Evolutionary conservation across 1,284 basidiomycete species (phyloP), one percentile per base, ranked within the genome.

Genomic region (Wallemia ichthyophaga): DNA sequence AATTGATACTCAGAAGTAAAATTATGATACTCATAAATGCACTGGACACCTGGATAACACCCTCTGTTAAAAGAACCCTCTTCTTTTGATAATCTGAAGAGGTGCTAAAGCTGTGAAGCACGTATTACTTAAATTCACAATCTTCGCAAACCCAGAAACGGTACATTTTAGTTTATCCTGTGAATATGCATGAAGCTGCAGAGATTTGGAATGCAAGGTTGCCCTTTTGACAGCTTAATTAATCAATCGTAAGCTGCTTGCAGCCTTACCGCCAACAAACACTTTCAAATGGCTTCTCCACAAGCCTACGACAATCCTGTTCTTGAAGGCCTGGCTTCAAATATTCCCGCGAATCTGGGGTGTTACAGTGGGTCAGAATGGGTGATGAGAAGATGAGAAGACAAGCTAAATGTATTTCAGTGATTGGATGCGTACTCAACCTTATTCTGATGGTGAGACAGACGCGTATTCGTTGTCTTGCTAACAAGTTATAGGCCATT

Each of bases 371-470:
- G n/a, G 37, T 48, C 9, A 48, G 13, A 31, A 7, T 17, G 9
- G 17, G 17, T 31, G 17, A 7, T 21, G 11, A 21, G 37, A 5
- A 5, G n/a, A 21, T 48, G 5, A 31, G 28, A 31, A 31, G 28
- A 31, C 28, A 7, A 17, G 17, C 5, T 21, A 11, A 13, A 48
- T 48, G 5, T 21, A 21, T 17, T 21, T 5, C n/a, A 48, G 37
- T 48, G 37, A 48, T 56, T 56, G 55, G 55, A 13, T 56, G 55
- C n/a, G 55, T 27, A 3, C 55, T 56, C 55, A 56, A 56, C n/a
- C 23, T 56, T 13, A 25, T 56, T 25, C n/a, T 56, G 5, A 56
- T 56, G 55, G 55, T 25, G 25, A 56, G 55, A 56, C 55, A 26
- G 25, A 23, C 53, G 21, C 13, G 53, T n/a, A 23, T 17, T 31